A percentile compares a stretch with the other conserved stretches of the same genome.
phyloP scores from a whole-genome alignment of 805 yeast genomes.

The Lachancea sp. region DNA sequence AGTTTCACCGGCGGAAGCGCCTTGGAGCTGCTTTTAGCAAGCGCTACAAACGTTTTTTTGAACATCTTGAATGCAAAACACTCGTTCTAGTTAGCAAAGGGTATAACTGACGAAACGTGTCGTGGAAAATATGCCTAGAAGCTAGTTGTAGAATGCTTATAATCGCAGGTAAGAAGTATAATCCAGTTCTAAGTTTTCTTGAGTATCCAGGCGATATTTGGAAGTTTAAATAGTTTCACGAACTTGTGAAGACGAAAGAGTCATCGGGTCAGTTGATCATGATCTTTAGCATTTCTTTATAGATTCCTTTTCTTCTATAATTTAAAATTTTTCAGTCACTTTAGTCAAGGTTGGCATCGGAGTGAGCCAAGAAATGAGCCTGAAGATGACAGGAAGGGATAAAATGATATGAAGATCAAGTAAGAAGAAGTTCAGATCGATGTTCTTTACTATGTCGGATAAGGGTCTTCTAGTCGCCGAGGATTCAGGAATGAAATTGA shows the following conservation, averaged over 20 bases:
- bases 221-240: not conserved
- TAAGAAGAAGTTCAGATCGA: too few relatives aligned
- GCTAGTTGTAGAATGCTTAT: too few relatives aligned
- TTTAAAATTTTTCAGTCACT: slow-evolving; percentile 4
- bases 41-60: slow-evolving; percentile 8
- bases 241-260: not conserved
- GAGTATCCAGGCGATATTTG: too few relatives aligned
- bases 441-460: too few relatives aligned
- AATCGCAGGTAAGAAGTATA: too few relatives aligned
- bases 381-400: not conserved
- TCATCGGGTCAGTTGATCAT: not conserved
- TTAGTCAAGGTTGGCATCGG: not conserved
- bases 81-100: too few relatives aligned
- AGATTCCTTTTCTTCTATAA: not conserved
- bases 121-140: too few relatives aligned
- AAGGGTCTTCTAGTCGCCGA: too few relatives aligned
- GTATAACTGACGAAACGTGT: too few relatives aligned
- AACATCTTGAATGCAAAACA: not conserved
- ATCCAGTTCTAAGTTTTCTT: too few relatives aligned
- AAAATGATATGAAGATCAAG: not conserved
- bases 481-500: too few relatives aligned
- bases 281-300: not conserved
- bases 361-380: not conserved
- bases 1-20: slow-evolving; percentile 30
- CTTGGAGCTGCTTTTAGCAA: slow-evolving; percentile 13